A percentile compares a stretch with the other conserved stretches of the same genome.
Conservation (phyloP, 345 rosid genomes). For the Populus nigra region DNA sequence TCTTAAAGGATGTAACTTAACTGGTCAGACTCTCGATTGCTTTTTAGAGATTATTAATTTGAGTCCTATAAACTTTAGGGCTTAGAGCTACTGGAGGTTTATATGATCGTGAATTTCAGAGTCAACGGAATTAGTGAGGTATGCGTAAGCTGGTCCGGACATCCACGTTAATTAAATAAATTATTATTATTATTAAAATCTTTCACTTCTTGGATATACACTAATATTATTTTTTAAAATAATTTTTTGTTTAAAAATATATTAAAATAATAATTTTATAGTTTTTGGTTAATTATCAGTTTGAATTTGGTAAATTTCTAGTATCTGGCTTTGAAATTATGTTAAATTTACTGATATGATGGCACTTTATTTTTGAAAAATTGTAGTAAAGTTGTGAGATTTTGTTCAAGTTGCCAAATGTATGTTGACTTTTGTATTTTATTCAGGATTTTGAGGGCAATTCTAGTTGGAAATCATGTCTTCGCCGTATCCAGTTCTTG, state of each 20-base stretch:
- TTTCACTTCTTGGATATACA: no score
- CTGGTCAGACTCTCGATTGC: no score
- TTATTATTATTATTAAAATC: no score
- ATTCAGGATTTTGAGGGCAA: slow-evolving; percentile 22
- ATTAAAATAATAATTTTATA: no score
- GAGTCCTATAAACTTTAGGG: rapidly evolving
- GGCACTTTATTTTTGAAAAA: neutral
- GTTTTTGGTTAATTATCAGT: neutral
- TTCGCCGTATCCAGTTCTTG: slow-evolving; percentile 63
- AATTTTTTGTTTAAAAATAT: no score
- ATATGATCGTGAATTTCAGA: no score
- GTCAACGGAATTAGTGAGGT: rapidly evolving
- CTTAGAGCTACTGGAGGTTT: no score
- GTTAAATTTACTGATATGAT: neutral
- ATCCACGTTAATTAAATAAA: no score
- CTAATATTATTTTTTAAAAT: no score
- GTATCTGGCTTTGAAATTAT: neutral
- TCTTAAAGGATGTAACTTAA: no score
- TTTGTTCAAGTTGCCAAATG: neutral
- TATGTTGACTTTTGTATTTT: slow-evolving; percentile 7
- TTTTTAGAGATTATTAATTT: no score
- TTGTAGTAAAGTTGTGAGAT: neutral
- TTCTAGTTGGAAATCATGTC: slow-evolving; percentile 51
- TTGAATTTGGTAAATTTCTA: neutral
- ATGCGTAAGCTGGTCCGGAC: no score